Evolutionary conservation across 1,284 basidiomycete genomes (phyloP), one percentile per base, ranked within the genome.

Genomic region (Trametes hirsuta): DNA sequence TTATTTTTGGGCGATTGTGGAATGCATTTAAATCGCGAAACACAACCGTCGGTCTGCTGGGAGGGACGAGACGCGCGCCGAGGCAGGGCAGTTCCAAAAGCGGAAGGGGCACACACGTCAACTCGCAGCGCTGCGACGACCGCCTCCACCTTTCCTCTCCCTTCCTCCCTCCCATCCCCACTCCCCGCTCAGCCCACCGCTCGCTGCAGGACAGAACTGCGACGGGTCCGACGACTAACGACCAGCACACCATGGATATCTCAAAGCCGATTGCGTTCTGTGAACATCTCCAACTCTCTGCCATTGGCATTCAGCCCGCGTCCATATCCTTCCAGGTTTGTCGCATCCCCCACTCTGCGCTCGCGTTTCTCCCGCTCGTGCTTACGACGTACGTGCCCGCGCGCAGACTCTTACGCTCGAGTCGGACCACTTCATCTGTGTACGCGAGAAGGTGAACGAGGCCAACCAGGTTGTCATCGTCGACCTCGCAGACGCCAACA

Each of bases 391-490:
- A n/a, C 8, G 11, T 25, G 18, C 46, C 15, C 47, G 47, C 30
- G 47, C 39, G 37, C 68, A 92, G 85, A 95, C 90, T 45, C 81
- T 98, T 69, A 98, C 96, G 8, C 84, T 98, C 69, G 95, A 98
- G 80, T 97, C 94, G 67, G 97, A 99, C 82, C 92, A 93, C 76
- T 99, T 94, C 77, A 97, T 98, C 71, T 98, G 94, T 74, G 85
- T 95, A 64, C 88, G 94, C 58, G 93, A 95, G 80, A 93, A 92
- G 77, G 83, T 91, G 72, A 89, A 90, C 70, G 94, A 95, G 68
- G 90, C 93, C 72, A 95, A 96, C 77, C 95, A 97, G 79, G 95
- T 98, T 66, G 94, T 97, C 74, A 98, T 98, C 73, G 92, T 98
- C 72, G 95, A 97, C 86, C 88, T 98, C 65, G 83, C 90, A 60